These are phyloP conservation scores for Cyclotella cryptica DNA, from an alignment of 108 stramenopile species.

Conservation along the genomic window DNA sequence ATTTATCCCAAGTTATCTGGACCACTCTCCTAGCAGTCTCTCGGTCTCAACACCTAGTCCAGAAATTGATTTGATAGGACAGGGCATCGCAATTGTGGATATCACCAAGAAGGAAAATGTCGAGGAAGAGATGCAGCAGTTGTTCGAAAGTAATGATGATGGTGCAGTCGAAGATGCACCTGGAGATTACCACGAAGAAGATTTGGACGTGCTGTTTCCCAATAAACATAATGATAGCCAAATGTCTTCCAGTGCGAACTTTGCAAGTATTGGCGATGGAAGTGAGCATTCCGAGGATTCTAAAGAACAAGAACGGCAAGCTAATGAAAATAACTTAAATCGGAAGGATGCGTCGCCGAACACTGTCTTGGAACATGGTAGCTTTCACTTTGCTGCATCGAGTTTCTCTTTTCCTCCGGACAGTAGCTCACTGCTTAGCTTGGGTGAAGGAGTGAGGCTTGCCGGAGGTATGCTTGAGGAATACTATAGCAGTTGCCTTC, in stretches of 20 bases:
- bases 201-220: constrained; percentile 39
- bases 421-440: constrained; percentile 45
- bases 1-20: constrained; percentile 85
- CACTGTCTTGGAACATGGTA: constrained; percentile 63
- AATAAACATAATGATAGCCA: constrained; percentile 14
- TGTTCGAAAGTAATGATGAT: constrained; percentile 30
- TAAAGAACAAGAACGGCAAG: constrained; percentile 23
- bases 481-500: constrained; percentile 83
- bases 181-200: constrained; percentile 34
- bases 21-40: constrained; percentile 60
- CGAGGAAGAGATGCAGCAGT: constrained; percentile 57
- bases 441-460: constrained; percentile 61
- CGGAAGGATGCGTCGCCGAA: constrained; percentile 46
- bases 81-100: constrained; percentile 81
- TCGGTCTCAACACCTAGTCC: constrained; percentile 32
- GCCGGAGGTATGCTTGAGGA: constrained; percentile 66
- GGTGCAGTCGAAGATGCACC: constrained; percentile 8
- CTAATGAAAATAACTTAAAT: neutral
- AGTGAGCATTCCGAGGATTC: constrained; percentile 15
- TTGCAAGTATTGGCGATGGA: constrained; percentile 2
- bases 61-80: constrained; percentile 60
- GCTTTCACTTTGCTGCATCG: constrained; percentile 79
- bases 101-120: constrained; percentile 84
- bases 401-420: constrained; percentile 60
- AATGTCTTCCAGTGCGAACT: neutral